Conservation (phyloP, 768 basidiomycete species). For the Lactifluus hygrophoroides region DNA sequence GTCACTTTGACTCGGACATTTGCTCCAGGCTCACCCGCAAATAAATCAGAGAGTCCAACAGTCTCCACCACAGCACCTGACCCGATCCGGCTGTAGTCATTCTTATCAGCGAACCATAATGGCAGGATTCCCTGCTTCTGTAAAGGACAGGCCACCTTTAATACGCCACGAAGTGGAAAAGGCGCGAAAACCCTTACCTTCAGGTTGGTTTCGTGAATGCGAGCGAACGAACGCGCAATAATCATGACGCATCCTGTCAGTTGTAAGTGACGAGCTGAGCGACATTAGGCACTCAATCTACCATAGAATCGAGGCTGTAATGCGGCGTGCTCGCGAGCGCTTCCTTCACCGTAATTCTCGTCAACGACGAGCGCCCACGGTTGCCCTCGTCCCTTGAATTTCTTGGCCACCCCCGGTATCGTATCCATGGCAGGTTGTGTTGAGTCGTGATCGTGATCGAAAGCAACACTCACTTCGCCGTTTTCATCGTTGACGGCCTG, state of each 20-base stretch:
- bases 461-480: constrained; percentile 86
- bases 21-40: constrained; percentile 37
- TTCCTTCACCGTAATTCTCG: constrained; percentile 97
- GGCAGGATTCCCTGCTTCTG: constrained; percentile 98
- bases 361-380: constrained; percentile 94
- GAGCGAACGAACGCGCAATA: constrained; percentile 88
- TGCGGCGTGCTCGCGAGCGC: constrained; percentile 95
- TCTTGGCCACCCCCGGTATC: constrained; percentile 87
- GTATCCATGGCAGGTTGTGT: constrained; percentile 52
- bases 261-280: not conserved
- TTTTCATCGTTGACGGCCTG: constrained; percentile 92
- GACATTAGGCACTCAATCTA: constrained; percentile 24
- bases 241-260: constrained; percentile 75
- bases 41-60: constrained; percentile 62
- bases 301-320: constrained; percentile 94
- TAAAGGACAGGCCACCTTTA: constrained; percentile 2
- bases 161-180: not conserved
- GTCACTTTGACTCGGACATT: constrained; percentile 53
- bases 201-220: constrained; percentile 96
- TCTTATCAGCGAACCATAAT: constrained; percentile 84
- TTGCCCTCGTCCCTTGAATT: constrained; percentile 70
- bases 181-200: constrained; percentile 45
- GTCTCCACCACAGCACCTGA: constrained; percentile 81
- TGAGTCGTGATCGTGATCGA: constrained; percentile 55
- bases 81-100: constrained; percentile 77